Evolutionary conservation across 2,329 filamentous ascomycete species (phyloP), one percentile per base, ranked within the genome.

Genomic region (Ploettnerulaceae sp.): DNA sequence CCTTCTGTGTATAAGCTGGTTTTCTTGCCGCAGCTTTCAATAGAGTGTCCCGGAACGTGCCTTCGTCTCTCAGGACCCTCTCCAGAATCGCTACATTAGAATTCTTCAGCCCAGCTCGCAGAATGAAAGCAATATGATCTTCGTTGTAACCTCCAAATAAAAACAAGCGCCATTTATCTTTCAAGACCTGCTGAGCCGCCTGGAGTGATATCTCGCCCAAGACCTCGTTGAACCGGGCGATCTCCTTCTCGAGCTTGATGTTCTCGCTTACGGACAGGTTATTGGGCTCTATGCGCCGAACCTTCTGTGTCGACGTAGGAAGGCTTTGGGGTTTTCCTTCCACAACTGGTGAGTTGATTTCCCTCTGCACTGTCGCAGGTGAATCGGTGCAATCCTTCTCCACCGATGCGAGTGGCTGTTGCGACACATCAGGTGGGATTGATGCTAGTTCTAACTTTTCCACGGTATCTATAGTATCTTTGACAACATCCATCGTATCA

Each of bases 21-120:
- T 49, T 56, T 15, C 47, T 40, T 5, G 38, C 45, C 5, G 49
- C 44, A 39, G 43, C 38, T 5, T 52, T 36, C 4, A 55, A 28
- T 14, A 60, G 28, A 3, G 43, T 24, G 11, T 52, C 52, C 25
- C 53, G 55, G 26, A 57, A 56, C 2, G 55, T 20, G 14, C 36
- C 35, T 5, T 51, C 47, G 20, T 61, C 58, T 20, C 50, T 59
- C 1, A 57, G 31, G 4, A 60, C 51, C 18, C 51, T 52, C 2
- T 57, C 47, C 2, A 62, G n/a, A 31, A 61, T 40, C 20, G 29
- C 34, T 3, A 15, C 18, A 12, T 31, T 53, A 5, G 54, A 45
- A 31, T 62, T 61, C 33, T 61, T 58, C 5, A 63, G 37, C 7
- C 56, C 52, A 18, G 57, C 57, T 14, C 59, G 50, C 4, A 61